phyloP scores from a whole-genome alignment of 2,329 filamentous ascomycete genomes.

The Akanthomyces muscarius region DNA sequence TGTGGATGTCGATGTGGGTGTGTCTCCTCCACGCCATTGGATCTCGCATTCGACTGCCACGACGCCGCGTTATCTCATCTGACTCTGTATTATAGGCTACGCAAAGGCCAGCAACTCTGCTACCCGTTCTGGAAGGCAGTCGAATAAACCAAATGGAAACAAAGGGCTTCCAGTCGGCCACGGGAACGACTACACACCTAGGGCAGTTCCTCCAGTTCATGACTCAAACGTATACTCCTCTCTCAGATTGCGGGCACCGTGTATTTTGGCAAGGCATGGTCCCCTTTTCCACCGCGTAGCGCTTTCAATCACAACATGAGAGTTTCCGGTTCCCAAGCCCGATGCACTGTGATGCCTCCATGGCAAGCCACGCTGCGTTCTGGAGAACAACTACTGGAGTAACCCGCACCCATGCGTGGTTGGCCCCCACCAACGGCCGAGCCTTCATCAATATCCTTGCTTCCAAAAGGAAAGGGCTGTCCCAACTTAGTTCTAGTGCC shows the following conservation, averaged over 20 bases:
- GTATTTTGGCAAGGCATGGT: background rate
- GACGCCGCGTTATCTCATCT: conserved; percentile 14
- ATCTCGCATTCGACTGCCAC: conserved; percentile 13
- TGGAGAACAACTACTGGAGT: conserved; percentile 11
- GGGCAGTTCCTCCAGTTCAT: background rate
- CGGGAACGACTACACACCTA: background rate
- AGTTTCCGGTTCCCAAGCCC: background rate
- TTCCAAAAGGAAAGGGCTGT: conserved; percentile 9
- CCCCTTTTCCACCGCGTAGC: background rate
- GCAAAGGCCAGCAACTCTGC: background rate
- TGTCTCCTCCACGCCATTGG: conserved; percentile 11
- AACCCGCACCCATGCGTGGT: conserved; percentile 16
- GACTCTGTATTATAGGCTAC: conserved; percentile 6
- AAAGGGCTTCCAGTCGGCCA: background rate
- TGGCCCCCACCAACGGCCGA: conserved; percentile 18
- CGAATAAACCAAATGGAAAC: background rate
- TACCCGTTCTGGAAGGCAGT: conserved; percentile 4
- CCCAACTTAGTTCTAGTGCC: conserved; percentile 5
- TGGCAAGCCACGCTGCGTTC: conserved; percentile 6
- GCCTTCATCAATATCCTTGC: conserved; percentile 17
- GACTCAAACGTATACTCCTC: background rate
- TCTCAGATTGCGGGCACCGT: background rate
- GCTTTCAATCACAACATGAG: background rate
- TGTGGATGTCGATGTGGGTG: conserved; percentile 9
- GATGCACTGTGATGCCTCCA: conserved; percentile 10